phyloP scores from a whole-genome alignment of 2,329 filamentous ascomycete species.

The Fusarium sp. region DNA sequence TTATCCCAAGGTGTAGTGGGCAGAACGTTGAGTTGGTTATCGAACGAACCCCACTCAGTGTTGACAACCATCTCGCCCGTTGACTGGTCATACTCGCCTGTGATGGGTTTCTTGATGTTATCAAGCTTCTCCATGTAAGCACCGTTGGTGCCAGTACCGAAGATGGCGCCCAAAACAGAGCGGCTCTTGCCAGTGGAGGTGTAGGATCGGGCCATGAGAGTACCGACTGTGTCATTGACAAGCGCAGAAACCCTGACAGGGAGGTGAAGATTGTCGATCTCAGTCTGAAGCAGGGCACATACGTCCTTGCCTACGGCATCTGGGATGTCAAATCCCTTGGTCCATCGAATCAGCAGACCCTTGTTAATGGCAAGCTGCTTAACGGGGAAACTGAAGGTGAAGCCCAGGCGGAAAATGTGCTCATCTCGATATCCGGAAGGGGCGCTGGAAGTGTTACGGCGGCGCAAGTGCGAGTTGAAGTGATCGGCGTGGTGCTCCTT shows the following conservation, averaged over 20 bases:
- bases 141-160: slow-evolving; percentile 96
- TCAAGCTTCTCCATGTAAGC: slow-evolving; percentile 93
- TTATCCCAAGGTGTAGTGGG: slow-evolving; percentile 87
- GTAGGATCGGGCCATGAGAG: slow-evolving; percentile 97
- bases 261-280: slow-evolving; percentile 86
- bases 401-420: slow-evolving; percentile 92
- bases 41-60: slow-evolving; percentile 98
- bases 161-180: slow-evolving; percentile 94
- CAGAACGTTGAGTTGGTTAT: slow-evolving; percentile 89
- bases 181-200: slow-evolving; percentile 87
- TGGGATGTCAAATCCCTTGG: slow-evolving; percentile 97
- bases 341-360: slow-evolving; percentile 94
- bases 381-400: slow-evolving; percentile 98
- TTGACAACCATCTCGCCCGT: slow-evolving; percentile 98
- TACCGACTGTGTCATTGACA: slow-evolving; percentile 97
- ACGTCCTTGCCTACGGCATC: slow-evolving; percentile 96
- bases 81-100: slow-evolving; percentile 77
- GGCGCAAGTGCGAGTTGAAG: slow-evolving; percentile 76
- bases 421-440: slow-evolving; percentile 73
- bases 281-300: slow-evolving; percentile 85
- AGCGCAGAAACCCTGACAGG: slow-evolving; percentile 95
- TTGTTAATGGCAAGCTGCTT: slow-evolving; percentile 95
- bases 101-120: slow-evolving; percentile 82
- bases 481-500: slow-evolving; percentile 88
- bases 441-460: slow-evolving; percentile 70